phyloP scores from a whole-genome alignment of 805 yeast genomes.

The Candida khao-thaluensis region DNA sequence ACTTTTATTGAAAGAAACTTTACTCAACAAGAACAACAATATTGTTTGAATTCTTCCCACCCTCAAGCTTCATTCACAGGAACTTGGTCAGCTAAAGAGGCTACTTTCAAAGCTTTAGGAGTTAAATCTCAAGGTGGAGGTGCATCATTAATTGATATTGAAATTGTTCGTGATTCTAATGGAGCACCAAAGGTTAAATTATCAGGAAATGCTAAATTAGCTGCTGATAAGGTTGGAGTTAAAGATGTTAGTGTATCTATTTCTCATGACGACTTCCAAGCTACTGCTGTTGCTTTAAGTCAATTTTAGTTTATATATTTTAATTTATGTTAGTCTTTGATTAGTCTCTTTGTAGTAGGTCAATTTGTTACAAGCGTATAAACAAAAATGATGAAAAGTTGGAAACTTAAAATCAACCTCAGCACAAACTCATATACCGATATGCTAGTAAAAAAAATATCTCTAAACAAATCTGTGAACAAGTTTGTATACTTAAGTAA shows the following conservation, averaged over 20 bases:
- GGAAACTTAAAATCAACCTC: no score
- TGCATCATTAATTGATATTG: conserved; percentile 89
- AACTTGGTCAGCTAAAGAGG: conserved; percentile 99
- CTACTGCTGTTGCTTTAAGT: conserved; percentile 92
- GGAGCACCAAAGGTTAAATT: conserved; percentile 83
- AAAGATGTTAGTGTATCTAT: conserved; percentile 79
- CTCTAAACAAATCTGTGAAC: no score
- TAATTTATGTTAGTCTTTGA: neutral
- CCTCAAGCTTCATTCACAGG: conserved; percentile 94
- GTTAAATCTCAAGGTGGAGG: conserved; percentile 92
- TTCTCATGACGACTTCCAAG: conserved; percentile 95
- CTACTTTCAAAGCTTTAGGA: conserved; percentile 93
- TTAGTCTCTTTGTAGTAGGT: no score
- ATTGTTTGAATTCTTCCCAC: conserved; percentile 71
- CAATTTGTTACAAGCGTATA: no score
- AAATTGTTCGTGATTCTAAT: conserved; percentile 66
- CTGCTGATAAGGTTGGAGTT: conserved; percentile 72
- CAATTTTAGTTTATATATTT: conserved; percentile 35
- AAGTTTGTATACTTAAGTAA: no score
- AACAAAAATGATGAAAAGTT: no score
- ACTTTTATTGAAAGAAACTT: conserved; percentile 92
- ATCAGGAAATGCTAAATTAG: conserved; percentile 70
- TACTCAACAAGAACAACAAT: conserved; percentile 73
- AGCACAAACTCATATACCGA: no score
- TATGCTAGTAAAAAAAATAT: no score